These are phyloP conservation scores for Magnolia sinica DNA, from an alignment of 164 flowering plant genomes.

Conservation along the genomic window DNA sequence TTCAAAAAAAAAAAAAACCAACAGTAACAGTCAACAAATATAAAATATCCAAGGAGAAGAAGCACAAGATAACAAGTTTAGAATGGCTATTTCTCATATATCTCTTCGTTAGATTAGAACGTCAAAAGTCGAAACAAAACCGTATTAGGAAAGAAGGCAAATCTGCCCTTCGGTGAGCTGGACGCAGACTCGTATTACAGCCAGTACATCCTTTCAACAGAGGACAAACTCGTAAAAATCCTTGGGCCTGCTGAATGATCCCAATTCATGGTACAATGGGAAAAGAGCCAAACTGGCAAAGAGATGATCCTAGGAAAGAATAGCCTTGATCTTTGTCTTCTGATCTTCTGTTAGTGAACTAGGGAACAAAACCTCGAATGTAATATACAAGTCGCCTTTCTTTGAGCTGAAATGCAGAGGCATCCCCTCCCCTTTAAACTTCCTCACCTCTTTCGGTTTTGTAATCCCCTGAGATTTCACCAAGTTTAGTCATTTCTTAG, in stretches of 20 bases:
- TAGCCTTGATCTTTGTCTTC: constrained; percentile 73
- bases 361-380: constrained; percentile 90
- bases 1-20: too few species aligned
- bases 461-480: constrained; percentile 66
- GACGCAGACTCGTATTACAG: background rate
- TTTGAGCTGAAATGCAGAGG: constrained; percentile 79
- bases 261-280: constrained; percentile 35
- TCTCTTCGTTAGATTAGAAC: background rate
- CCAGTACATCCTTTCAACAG: background rate
- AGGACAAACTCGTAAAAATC: constrained; percentile 2
- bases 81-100: background rate
- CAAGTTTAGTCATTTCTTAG: background rate
- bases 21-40: too few species aligned
- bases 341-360: constrained; percentile 80
- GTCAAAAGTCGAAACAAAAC: background rate
- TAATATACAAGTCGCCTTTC: constrained; percentile 85
- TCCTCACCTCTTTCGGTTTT: constrained; percentile 89
- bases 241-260: constrained; percentile 5
- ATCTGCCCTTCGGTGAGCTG: background rate
- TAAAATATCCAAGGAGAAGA: background rate
- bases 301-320: constrained; percentile 41
- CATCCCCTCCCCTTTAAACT: constrained; percentile 97
- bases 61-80: background rate
- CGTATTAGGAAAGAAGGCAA: background rate
- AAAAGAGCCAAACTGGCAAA: constrained; percentile 12